These are phyloP conservation scores for Claviceps capensis DNA, from an alignment of 2,329 filamentous ascomycete genomes.

Conservation along the genomic window DNA sequence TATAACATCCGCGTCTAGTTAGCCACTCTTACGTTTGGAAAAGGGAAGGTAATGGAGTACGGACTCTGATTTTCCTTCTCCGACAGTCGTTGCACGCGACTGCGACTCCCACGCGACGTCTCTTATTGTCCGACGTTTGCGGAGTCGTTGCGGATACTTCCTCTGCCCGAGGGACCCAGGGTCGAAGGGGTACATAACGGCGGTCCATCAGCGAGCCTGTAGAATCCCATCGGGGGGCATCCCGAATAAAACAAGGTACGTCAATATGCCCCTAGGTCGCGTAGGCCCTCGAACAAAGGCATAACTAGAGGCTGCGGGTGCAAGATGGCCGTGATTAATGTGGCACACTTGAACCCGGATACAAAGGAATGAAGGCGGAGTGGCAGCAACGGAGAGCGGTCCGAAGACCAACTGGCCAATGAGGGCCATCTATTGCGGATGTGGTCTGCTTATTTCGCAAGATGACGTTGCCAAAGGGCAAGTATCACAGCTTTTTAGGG, in stretches of 20 bases:
- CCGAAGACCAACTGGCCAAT: neutral
- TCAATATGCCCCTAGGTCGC: neutral
- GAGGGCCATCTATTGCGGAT: neutral
- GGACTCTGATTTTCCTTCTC: slow-evolving; percentile 12
- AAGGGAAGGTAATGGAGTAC: neutral
- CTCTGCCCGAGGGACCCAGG: neutral
- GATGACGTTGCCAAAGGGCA: too few species aligned
- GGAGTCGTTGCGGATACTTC: neutral
- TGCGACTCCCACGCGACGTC: slow-evolving; percentile 12
- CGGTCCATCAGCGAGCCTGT: slow-evolving; percentile 2
- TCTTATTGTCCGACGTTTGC: slow-evolving; percentile 5
- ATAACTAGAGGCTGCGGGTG: neutral
- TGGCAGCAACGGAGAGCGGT: neutral
- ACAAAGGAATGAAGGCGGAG: neutral
- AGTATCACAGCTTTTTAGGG: too few species aligned
- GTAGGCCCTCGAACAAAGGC: neutral
- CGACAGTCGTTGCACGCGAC: slow-evolving; percentile 14
- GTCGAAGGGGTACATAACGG: slow-evolving; percentile 2
- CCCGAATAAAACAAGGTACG: neutral
- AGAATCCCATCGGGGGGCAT: too few species aligned
- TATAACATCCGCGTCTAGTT: neutral
- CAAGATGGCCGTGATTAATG: neutral
- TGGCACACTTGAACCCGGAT: neutral
- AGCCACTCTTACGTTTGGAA: neutral
- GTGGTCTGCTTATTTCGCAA: neutral